Evolutionary conservation across 2,329 filamentous ascomycete species (phyloP).

Genomic region (Penicillium sp.): DNA sequence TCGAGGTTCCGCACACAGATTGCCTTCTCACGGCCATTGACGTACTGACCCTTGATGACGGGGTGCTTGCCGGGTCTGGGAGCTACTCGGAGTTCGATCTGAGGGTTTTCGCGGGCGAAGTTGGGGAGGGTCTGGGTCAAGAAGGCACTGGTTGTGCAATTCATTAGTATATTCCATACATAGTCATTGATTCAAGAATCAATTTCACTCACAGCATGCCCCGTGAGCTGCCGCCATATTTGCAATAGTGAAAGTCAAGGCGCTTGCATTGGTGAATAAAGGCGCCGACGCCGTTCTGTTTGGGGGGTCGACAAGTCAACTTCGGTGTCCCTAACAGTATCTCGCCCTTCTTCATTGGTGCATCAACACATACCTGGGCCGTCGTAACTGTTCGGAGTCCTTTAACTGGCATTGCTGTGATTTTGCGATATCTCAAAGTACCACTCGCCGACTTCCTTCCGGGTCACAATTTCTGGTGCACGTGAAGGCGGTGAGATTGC

Average conservation of each 20-base stretch:
- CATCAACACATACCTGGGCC: constrained; percentile 51
- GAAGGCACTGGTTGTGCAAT: constrained; percentile 65
- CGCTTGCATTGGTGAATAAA: constrained; percentile 98
- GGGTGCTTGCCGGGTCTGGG: constrained; percentile 89
- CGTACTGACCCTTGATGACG: constrained; percentile 83
- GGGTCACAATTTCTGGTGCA: constrained; percentile 28
- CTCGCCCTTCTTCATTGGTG: background rate
- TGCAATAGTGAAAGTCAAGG: constrained; percentile 95
- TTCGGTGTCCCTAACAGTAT: background rate
- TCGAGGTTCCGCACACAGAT: constrained; percentile 88
- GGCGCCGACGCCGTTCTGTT: constrained; percentile 89
- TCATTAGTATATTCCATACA: background rate
- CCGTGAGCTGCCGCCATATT: constrained; percentile 87
- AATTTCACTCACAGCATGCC: constrained; percentile 78
- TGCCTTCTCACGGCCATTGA: constrained; percentile 83
- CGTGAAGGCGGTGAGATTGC: constrained; percentile 13
- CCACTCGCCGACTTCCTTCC: constrained; percentile 11
- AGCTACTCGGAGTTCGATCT: constrained; percentile 88
- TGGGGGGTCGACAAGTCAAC: constrained; percentile 7
- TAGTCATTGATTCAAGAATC: background rate
- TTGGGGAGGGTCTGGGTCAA: constrained; percentile 72
- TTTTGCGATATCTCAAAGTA: constrained; percentile 2
- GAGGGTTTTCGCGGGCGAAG: constrained; percentile 80
- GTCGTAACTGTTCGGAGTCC: constrained; percentile 56
- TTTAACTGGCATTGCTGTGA: constrained; percentile 44